phyloP scores from a whole-genome alignment of 192 early-diverging fungal species.

The Umbelopsis vinacea region DNA sequence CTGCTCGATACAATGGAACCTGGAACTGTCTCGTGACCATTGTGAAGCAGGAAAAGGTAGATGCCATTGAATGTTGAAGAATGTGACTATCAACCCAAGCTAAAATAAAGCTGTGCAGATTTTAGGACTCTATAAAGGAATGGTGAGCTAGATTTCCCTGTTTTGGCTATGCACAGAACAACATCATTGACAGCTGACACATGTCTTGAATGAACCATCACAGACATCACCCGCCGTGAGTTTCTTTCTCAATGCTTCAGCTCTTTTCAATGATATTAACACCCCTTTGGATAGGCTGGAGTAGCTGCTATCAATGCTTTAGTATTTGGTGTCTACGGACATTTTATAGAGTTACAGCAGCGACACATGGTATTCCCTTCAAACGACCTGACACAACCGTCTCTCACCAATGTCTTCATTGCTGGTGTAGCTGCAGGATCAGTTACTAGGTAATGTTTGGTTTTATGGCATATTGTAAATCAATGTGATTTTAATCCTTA shows the following conservation, averaged over 20 bases:
- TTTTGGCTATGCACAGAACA: neutral
- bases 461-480: no score
- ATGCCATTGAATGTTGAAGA: no score
- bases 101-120: constrained; percentile 35
- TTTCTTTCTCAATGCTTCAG: neutral
- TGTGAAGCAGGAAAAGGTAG: constrained; percentile 58
- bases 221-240: constrained; percentile 62
- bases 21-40: constrained; percentile 61
- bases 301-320: constrained; percentile 60
- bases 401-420: constrained; percentile 51
- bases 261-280: neutral
- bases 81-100: no score
- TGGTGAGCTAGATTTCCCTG: constrained; percentile 43
- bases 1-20: constrained; percentile 58
- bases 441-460: constrained; percentile 52
- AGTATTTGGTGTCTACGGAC: constrained; percentile 60
- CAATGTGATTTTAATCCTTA: neutral
- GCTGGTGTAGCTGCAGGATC: constrained; percentile 59
- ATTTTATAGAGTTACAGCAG: constrained; percentile 54
- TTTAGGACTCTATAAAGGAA: constrained; percentile 61
- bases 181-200: constrained; percentile 9
- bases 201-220: neutral
- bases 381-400: constrained; percentile 33
- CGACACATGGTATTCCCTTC: constrained; percentile 19
- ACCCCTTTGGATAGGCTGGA: constrained; percentile 43